Evolutionary conservation across 208 protist genomes (phyloP).

Genomic region (Angomonas deanei): DNA sequence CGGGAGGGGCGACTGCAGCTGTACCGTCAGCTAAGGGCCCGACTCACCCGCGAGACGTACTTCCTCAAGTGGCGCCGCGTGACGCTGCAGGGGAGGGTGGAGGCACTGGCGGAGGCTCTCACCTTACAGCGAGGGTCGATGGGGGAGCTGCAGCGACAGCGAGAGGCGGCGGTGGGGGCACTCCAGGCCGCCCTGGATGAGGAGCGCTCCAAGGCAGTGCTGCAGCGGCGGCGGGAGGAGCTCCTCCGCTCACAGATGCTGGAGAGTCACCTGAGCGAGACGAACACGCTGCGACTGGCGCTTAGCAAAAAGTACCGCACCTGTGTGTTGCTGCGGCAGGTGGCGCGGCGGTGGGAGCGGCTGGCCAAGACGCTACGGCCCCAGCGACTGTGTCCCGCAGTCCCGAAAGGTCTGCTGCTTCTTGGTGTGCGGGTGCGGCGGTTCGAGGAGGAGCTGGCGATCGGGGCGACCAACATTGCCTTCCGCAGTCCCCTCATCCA

Average conservation of each 20-base stretch:
- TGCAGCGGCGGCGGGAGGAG: conserved; percentile 17
- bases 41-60: conserved; percentile 36
- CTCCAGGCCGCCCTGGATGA: background rate
- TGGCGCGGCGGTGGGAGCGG: conserved; percentile 62
- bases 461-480: conserved; percentile 1
- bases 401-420: conserved; percentile 31
- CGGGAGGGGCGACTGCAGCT: conserved; percentile 29
- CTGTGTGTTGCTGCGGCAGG: conserved; percentile 16
- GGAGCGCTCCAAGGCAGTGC: background rate
- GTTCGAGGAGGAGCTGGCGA: conserved; percentile 38
- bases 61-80: conserved; percentile 75
- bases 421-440: conserved; percentile 19
- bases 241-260: conserved; percentile 54
- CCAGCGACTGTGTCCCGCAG: conserved; percentile 15
- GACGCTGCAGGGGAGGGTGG: conserved; percentile 27
- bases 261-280: conserved; percentile 53
- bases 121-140: background rate
- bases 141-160: background rate
- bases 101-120: conserved; percentile 20
- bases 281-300: conserved; percentile 40
- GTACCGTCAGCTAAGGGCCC: conserved; percentile 19
- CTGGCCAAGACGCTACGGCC: conserved; percentile 74
- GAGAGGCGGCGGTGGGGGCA: background rate
- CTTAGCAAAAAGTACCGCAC: conserved; percentile 26
- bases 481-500: conserved; percentile 13